phyloP scores from a whole-genome alignment of 225 moss, liverwort and hornwort genomes.

The Physcomitrellopsis africana region DNA sequence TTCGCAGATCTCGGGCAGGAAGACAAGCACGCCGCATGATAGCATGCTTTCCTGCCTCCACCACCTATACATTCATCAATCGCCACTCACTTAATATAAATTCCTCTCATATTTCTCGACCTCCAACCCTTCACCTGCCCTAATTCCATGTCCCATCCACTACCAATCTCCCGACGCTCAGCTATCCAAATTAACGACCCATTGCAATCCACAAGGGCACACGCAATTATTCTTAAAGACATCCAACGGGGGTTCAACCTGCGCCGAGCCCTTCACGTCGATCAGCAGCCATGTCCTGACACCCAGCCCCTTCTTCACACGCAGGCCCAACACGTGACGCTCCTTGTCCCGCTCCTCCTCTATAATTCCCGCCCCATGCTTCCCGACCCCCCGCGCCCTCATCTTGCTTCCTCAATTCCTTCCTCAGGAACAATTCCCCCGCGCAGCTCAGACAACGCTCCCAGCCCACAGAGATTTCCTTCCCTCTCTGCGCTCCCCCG shows the following conservation, averaged over 20 bases:
- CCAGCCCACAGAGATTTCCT: neutral
- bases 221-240: neutral
- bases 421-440: neutral
- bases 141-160: neutral
- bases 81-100: slow-evolving; percentile 10
- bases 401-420: slow-evolving; percentile 15
- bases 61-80: slow-evolving; percentile 40
- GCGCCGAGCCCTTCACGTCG: slow-evolving; percentile 75
- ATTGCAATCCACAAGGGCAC: neutral
- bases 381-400: slow-evolving; percentile 45
- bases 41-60: slow-evolving; percentile 95
- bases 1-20: slow-evolving; percentile 96
- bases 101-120: neutral
- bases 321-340: slow-evolving; percentile 57
- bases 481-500: neutral
- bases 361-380: slow-evolving; percentile 29
- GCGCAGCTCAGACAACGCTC: neutral
- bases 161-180: neutral
- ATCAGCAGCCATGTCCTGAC: slow-evolving; percentile 89
- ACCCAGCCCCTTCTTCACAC: slow-evolving; percentile 86
- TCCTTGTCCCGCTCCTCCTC: slow-evolving; percentile 73
- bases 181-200: neutral
- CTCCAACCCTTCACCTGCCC: neutral
- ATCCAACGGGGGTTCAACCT: slow-evolving; percentile 35
- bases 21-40: slow-evolving; percentile 96